Conservation (phyloP, 306 rosid genomes). For the Dalbergia cochinchinensis region DNA sequence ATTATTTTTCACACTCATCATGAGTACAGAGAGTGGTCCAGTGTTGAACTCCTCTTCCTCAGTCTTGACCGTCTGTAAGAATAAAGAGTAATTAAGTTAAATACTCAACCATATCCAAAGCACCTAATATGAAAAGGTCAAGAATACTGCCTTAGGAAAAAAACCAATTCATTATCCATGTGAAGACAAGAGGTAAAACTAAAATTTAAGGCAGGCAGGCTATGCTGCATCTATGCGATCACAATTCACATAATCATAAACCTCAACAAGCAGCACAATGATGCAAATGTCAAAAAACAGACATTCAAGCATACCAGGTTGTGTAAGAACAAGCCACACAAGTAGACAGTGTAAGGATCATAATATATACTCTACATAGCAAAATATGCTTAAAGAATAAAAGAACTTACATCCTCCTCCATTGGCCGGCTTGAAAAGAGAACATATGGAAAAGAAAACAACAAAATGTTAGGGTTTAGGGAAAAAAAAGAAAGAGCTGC, state of each 20-base stretch:
- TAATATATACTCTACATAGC: background rate
- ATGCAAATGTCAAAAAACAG: background rate
- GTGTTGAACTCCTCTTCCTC: conserved; percentile 96
- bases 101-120: background rate
- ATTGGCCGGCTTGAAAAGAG: conserved; percentile 61
- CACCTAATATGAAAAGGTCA: background rate
- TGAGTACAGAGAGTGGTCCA: conserved; percentile 89
- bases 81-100: background rate
- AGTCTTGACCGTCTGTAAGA: conserved; percentile 59
- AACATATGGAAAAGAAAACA: background rate
- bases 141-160: background rate
- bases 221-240: background rate
- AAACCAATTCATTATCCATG: background rate
- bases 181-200: background rate
- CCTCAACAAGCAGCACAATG: background rate
- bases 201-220: background rate
- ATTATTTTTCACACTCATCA: conserved; percentile 94
- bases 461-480: conserved; percentile 3
- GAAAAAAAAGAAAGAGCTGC: background rate
- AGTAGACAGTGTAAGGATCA: background rate
- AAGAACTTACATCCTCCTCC: conserved; percentile 89
- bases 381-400: conserved; percentile 20
- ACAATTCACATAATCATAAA: background rate
- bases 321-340: too few relatives aligned
- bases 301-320: background rate